Base-by-base conservation (phyloP, 2,329 filamentous ascomycete species). In the Xylogone sp. region DNA sequence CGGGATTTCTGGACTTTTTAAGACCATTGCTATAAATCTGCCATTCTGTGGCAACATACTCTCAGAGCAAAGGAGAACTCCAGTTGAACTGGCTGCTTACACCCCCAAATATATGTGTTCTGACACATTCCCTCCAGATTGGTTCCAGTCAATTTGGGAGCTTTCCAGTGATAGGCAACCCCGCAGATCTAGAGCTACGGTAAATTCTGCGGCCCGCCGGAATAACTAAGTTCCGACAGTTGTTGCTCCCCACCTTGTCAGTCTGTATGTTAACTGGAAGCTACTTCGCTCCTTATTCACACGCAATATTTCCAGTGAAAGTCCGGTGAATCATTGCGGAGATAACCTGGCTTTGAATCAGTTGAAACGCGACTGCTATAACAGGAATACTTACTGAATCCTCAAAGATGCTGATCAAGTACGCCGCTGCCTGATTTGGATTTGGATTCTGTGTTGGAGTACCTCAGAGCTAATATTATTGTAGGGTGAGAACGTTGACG, bases 401-500 rank as follows among this genome's bases (percentile, higher is more conserved):
- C 8, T 39, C 22, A 65, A 74, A 62, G 45, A 77, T 78, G 75
- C 63, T 78, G 63, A 78, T 78, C 69, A 77, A 77, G 75, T 77
- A 62, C 61, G 71, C 58, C n/a, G n/a, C n/a, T n/a, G n/a, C n/a
- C n/a, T n/a, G n/a, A n/a, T 9, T 45, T 45, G 42, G 43, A 48
- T 21, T 8, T 21, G 9, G 18, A 24, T 20, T 12, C 21, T 27
- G 31, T 34, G 42, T 39, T 21, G 9, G 20, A 24, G 31, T 8
- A 2, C 13, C 22, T n/a, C n/a, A 39, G 20, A 31, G 43, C 56
- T 29, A 55, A 43, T 34, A 39, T 39, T n/a, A 29, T 21, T 21
- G 7, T 63, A 99, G 93, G 80, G 93, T 99, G 69, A 88, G 94
- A 69, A 99, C 94, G 57, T 85, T 99, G 59, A 97, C 94, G 58